phyloP scores from a whole-genome alignment of 2,329 filamentous ascomycete species.

The Pseudocercospora pini-densiflorae region DNA sequence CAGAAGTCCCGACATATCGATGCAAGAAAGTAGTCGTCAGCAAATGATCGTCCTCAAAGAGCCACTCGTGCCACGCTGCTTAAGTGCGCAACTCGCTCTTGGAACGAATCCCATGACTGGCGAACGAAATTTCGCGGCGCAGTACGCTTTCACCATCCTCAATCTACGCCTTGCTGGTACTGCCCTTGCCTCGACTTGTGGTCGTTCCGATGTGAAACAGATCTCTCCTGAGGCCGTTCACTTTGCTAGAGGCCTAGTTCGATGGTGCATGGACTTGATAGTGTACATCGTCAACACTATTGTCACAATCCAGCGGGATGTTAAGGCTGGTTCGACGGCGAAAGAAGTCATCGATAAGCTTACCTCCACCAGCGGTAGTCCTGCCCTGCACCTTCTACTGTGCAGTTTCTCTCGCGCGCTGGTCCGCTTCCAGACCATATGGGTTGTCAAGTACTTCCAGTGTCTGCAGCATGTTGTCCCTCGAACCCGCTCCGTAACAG shows the following conservation, averaged over 20 bases:
- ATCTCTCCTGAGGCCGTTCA: slow-evolving; percentile 67
- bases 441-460: slow-evolving; percentile 50
- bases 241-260: slow-evolving; percentile 73
- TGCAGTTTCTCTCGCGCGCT: slow-evolving; percentile 76
- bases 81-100: slow-evolving; percentile 79
- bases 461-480: slow-evolving; percentile 25
- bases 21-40: slow-evolving; percentile 64
- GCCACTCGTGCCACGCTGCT: slow-evolving; percentile 70
- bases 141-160: slow-evolving; percentile 74
- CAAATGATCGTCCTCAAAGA: slow-evolving; percentile 69
- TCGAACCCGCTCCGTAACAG: slow-evolving; percentile 56
- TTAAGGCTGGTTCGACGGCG: slow-evolving; percentile 9
- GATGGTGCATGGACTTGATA: slow-evolving; percentile 74
- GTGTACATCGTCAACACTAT: slow-evolving; percentile 61
- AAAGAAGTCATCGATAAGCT: slow-evolving; percentile 30
- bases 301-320: slow-evolving; percentile 44
- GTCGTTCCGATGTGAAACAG: slow-evolving; percentile 25
- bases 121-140: slow-evolving; percentile 68
- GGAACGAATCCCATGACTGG: slow-evolving; percentile 68
- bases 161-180: slow-evolving; percentile 68
- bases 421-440: slow-evolving; percentile 69
- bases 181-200: slow-evolving; percentile 34
- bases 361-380: slow-evolving; percentile 27
- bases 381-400: slow-evolving; percentile 61
- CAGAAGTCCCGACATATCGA: slow-evolving; percentile 79